Base-by-base conservation (phyloP, 768 basidiomycete species). In the Tricholoma sp. region DNA sequence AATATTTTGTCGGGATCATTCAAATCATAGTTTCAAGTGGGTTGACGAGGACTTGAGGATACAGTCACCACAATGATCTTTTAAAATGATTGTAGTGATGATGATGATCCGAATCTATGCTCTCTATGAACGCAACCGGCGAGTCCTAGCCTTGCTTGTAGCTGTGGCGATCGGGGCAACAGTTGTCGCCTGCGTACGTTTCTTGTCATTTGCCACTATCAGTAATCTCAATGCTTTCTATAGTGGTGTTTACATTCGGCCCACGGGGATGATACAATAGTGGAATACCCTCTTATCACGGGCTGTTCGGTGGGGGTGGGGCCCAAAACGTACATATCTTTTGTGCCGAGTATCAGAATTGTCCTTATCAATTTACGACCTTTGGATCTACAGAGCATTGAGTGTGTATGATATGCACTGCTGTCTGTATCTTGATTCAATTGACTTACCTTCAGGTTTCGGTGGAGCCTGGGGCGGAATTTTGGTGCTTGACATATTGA, bases 11-110 rank as follows among this genome's bases (percentile, higher is more conserved):
- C 13, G 11, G 58, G 29, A 10, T 36, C 32, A 57, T 63, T 31
- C 61, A 63, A 41, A 36, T 63, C 15, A 29, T 55, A 20, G 57
- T 63, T 31, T 62, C 58, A 50, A 42, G 61, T 59, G 28, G 20
- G 61, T 48, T 15, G n/a, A n/a, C 7, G 24, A 9, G 18, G 2
- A 45, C 24, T 12, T 12, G 11, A 28, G 11, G 3, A 6, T 6
- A 17, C 28, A 32, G 13, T 24, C 4, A 5, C 8, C 20, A 2
- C 28, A n/a, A 6, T 15, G 3, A 15, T 17, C 4, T 18, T 42
- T 31, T 53, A 4, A 53, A 44, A 6, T 44, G 12, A n/a, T 32
- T 37, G 3, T 9, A 53, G 52, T n/a, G 6, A 20, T 53, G 20
- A 42, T 53, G 29, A 53, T 53, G 7, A 42, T 53, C n/a, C 52